Conservation (phyloP, 2,329 filamentous ascomycete genomes). For the Leptographium lundbergii region DNA sequence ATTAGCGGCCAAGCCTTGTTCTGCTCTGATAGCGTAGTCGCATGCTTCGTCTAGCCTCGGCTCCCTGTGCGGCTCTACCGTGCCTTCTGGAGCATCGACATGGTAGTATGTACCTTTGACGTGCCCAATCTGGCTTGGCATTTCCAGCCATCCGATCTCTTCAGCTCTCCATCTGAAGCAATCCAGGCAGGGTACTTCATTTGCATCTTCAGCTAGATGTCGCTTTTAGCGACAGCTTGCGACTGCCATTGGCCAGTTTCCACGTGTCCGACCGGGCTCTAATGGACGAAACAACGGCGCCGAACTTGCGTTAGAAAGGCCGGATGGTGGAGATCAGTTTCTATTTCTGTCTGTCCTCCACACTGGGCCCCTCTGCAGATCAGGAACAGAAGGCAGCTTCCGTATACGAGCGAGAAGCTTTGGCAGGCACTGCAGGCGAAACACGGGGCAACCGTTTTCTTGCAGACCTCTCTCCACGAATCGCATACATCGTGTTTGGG, state of each 20-base stretch:
- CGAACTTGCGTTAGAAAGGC: not conserved
- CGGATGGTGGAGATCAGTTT: not conserved
- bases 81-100: no score
- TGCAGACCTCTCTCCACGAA: not conserved
- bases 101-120: not conserved
- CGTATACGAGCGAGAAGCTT: not conserved
- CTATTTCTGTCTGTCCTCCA: not conserved
- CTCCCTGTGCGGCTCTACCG: no score
- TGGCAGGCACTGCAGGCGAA: not conserved
- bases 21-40: not conserved
- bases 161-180: not conserved
- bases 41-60: not conserved
- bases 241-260: not conserved
- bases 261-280: not conserved
- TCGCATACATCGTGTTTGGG: not conserved
- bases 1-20: not conserved
- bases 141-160: not conserved
- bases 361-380: not conserved
- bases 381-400: not conserved
- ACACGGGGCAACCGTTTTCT: not conserved
- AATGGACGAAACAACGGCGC: not conserved
- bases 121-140: not conserved
- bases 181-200: not conserved
- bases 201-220: not conserved
- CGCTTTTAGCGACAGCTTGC: not conserved